Evolutionary conservation across 768 basidiomycete species (phyloP).

Genomic region (Suillus sp.): DNA sequence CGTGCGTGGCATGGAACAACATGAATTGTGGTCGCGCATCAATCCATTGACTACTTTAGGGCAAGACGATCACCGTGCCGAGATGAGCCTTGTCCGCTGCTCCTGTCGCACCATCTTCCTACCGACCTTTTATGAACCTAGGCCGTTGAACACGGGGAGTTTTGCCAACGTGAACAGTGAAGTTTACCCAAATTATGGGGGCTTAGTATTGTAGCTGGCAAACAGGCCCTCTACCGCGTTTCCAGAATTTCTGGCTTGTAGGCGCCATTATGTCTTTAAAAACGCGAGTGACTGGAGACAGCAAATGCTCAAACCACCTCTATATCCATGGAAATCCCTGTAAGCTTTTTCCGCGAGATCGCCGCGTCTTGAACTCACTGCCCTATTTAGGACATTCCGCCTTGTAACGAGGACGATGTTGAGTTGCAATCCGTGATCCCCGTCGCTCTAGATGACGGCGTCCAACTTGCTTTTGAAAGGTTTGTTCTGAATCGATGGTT

Average conservation of each 20-base stretch:
- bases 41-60: background rate
- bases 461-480: background rate
- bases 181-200: background rate
- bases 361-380: background rate
- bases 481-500: background rate
- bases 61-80: background rate
- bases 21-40: background rate
- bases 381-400: background rate
- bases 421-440: background rate
- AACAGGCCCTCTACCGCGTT: background rate
- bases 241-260: no score
- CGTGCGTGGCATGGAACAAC: no score
- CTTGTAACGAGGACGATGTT: background rate
- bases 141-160: background rate
- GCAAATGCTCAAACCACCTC: background rate
- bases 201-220: background rate
- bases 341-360: background rate
- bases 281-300: background rate
- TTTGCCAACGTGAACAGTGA: background rate
- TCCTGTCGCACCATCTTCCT: background rate
- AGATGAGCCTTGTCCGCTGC: background rate
- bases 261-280: background rate
- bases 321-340: background rate
- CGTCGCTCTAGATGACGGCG: background rate
- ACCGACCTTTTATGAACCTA: background rate